These are phyloP conservation scores for Agaricus sinodeliciosus DNA, from an alignment of 768 basidiomycete species.

Conservation along the genomic window DNA sequence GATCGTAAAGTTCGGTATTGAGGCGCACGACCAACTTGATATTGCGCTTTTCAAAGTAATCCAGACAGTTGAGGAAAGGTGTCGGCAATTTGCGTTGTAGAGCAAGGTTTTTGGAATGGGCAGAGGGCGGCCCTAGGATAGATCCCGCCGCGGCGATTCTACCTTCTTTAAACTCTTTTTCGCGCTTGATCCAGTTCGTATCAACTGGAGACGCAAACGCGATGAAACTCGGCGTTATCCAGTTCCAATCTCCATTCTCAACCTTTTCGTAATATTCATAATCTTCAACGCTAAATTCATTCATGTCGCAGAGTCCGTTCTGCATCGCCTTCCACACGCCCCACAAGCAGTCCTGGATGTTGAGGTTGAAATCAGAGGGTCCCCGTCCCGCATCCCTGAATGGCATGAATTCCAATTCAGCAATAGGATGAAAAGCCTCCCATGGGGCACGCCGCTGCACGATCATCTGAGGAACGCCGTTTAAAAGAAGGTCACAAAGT, in stretches of 20 bases:
- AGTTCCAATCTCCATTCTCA: constrained; percentile 94
- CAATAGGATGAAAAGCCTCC: constrained; percentile 93
- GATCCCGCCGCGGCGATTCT: constrained; percentile 21
- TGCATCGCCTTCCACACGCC: constrained; percentile 88
- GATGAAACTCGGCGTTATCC: constrained; percentile 87
- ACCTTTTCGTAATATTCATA: constrained; percentile 96
- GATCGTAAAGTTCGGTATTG: constrained; percentile 90
- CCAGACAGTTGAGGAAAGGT: constrained; percentile 85
- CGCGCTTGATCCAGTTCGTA: constrained; percentile 67
- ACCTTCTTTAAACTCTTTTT: constrained; percentile 56
- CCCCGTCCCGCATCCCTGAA: constrained; percentile 95
- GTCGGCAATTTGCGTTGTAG: constrained; percentile 72
- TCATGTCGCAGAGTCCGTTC: constrained; percentile 89
- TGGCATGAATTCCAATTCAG: constrained; percentile 88
- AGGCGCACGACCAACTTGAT: constrained; percentile 90
- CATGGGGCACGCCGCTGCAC: constrained; percentile 85
- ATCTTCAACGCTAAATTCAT: constrained; percentile 87
- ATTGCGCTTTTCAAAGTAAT: constrained; percentile 84
- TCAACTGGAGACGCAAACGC: constrained; percentile 94
- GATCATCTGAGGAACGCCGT: constrained; percentile 62
- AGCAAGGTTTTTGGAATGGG: constrained; percentile 34
- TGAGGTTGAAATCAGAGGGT: constrained; percentile 87
- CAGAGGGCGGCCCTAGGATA: constrained; percentile 21
- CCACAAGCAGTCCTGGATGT: constrained; percentile 88
- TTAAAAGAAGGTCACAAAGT: constrained; percentile 8